phyloP scores from a whole-genome alignment of 345 rosid genomes.

The Euphorbia peplus region DNA sequence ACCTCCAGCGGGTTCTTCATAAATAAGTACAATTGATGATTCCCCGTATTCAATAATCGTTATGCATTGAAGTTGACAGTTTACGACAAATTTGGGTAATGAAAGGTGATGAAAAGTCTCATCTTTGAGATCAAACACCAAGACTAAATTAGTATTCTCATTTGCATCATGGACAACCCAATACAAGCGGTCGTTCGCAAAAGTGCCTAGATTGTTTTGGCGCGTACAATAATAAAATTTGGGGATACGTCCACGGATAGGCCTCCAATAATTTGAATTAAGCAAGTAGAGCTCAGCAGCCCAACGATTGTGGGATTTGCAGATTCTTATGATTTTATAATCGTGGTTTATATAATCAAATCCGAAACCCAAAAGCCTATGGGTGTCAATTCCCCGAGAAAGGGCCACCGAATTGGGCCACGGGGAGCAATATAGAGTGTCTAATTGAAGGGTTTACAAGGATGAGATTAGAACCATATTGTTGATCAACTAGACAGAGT shows the following conservation, averaged over 20 bases:
- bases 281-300: neutral
- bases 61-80: no score
- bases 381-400: no score
- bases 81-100: no score
- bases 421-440: neutral
- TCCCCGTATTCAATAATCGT: no score
- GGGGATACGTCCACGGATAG: neutral
- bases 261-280: neutral
- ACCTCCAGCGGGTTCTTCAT: no score
- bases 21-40: no score
- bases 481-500: neutral
- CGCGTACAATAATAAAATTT: neutral
- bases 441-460: neutral
- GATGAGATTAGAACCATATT: neutral
- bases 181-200: neutral
- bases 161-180: neutral
- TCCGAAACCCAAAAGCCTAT: no score
- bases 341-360: no score
- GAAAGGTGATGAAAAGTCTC: no score
- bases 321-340: no score
- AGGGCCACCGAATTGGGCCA: neutral
- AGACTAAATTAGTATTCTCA: neutral
- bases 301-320: neutral
- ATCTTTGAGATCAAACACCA: conserved; percentile 1
- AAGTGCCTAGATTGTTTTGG: no score